Evolutionary conservation across 2,329 filamentous ascomycete genomes (phyloP), one percentile per base, ranked within the genome.

Genomic region (Ceratocystis smalleyi): DNA sequence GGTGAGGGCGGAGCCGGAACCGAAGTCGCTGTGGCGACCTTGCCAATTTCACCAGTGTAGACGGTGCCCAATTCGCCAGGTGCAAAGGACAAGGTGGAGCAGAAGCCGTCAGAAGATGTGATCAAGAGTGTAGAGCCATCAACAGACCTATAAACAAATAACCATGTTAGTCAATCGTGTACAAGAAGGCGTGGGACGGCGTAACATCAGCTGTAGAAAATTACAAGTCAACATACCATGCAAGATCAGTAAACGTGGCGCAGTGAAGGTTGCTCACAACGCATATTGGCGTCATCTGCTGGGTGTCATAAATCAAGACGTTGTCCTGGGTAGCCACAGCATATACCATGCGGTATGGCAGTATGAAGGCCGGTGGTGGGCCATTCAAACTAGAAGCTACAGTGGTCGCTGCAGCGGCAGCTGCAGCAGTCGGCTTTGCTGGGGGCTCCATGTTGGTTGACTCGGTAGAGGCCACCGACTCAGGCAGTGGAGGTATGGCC

Each of bases 61-160:
- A 84, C 76, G 68, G 92, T 85, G 12, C 94, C 94, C 0, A 99
- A 78, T 73, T 99, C 94, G 7, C 89, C 89, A 1, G 87, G 78
- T 1, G 83, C 75, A 71, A 99, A 99, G 0, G 91, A 88, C 5
- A 99, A 78, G 0, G 89, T 87, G 0, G 94, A 99, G 73, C 94
- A 99, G 77, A 97, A 99, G 0, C 94, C 94, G 73, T 99, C 94
- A 0, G 94, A 96, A 0, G 94, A 99, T n/a, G 91, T 94, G 77
- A 99, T 95, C 61, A 99, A 79, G 24, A 99, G 77, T 1, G 78
- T 79, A 35, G 75, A 70, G 43, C 80, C 80, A 65, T 82, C 79
- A 62, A 73, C 78, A 55, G 79, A 78, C 77, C 78, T 78, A 32
- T 4, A 32, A 17, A 24, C 1, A 32, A 22, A 27, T 40, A 35